phyloP scores from a whole-genome alignment of 371 early-diverging fungal genomes.

The Apophysomyces trapeziformis region DNA sequence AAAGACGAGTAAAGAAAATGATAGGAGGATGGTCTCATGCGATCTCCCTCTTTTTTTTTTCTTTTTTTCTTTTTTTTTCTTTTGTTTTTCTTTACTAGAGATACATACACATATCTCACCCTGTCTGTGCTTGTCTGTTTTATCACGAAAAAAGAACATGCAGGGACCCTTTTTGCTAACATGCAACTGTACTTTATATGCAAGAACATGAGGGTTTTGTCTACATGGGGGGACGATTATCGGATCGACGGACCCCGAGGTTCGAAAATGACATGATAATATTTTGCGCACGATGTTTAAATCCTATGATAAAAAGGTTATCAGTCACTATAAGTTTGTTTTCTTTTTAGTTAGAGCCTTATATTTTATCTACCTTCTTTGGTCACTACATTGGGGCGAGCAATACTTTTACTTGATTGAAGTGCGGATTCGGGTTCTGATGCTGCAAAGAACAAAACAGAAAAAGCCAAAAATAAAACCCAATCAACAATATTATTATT shows the following conservation, averaged over 20 bases:
- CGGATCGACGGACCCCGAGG: conserved; percentile 26
- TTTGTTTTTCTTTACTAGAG: background rate
- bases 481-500: background rate
- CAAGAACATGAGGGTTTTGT: conserved; percentile 14
- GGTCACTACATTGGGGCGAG: background rate
- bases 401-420: conserved; percentile 1
- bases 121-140: conserved; percentile 12
- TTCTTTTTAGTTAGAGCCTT: background rate
- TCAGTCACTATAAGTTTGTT: background rate
- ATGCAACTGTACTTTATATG: conserved; percentile 12
- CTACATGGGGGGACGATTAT: conserved; percentile 16
- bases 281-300: conserved; percentile 26
- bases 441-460: background rate
- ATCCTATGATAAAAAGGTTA: background rate
- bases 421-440: background rate
- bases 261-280: conserved; percentile 24
- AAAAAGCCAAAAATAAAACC: background rate
- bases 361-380: conserved; percentile 5
- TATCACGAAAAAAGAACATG: conserved; percentile 7
- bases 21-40: conserved; percentile 5
- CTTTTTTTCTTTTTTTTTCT: no score
- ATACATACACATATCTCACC: conserved; percentile 7
- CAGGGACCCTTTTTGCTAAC: conserved; percentile 10
- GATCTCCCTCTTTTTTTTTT: conserved; percentile 2
- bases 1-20: conserved; percentile 2